These are phyloP conservation scores for Vigna nakashimae DNA, from an alignment of 306 rosid species.

Conservation along the genomic window DNA sequence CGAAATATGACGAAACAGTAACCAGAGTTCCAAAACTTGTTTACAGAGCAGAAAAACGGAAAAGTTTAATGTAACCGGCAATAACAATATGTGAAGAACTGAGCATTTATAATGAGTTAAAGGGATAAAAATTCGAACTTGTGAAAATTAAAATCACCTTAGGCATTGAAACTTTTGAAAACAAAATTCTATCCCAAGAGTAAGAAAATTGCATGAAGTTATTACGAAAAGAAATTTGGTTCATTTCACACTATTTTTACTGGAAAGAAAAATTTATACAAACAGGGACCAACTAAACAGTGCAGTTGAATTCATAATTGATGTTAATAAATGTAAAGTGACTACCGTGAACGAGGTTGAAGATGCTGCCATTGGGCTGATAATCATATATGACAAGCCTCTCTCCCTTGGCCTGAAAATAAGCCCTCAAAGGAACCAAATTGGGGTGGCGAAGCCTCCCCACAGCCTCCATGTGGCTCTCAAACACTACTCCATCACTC, in stretches of 20 bases:
- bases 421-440: slow-evolving; percentile 82
- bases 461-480: slow-evolving; percentile 71
- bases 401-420: slow-evolving; percentile 91
- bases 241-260: no score
- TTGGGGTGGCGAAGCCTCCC: slow-evolving; percentile 80
- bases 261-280: neutral
- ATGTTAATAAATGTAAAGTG: neutral
- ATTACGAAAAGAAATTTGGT: neutral
- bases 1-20: neutral
- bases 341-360: slow-evolving; percentile 85
- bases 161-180: no score
- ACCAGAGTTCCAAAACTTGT: neutral
- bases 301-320: neutral
- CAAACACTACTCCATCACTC: slow-evolving; percentile 60
- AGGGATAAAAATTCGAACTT: neutral
- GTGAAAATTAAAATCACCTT: neutral
- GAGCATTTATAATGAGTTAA: neutral
- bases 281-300: neutral
- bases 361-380: slow-evolving; percentile 91
- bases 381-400: slow-evolving; percentile 80
- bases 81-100: neutral
- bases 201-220: neutral
- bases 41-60: neutral
- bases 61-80: neutral
- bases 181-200: no score